Base-by-base conservation (phyloP, 306 rosid genomes). In the Vigna reflexopilosa region DNA sequence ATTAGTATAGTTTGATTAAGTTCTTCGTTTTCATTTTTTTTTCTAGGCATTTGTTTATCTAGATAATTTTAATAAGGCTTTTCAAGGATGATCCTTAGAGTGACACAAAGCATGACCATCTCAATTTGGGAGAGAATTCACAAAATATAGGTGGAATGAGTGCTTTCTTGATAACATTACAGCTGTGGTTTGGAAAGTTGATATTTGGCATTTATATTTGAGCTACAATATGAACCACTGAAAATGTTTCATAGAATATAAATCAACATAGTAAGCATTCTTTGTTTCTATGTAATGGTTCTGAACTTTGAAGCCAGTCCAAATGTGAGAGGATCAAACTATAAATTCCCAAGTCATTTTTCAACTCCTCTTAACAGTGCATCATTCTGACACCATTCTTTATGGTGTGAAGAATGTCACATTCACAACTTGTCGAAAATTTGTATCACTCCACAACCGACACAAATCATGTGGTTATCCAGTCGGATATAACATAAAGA, bases 51-150 rank as follows among this genome's bases (percentile, higher is more conserved):
- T 61, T 38, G 20, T 58, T 38, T 64, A 20, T 40, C 49, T 72
- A n/a, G n/a, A 42, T 59, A 48, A 36, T 68, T 68, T 58, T 59
- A 57, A 69, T 47, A 69, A 66, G 67, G 59, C 36, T 19, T 8
- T 32, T 54, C 58, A 40, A 24, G 66, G 24, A 51, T 36, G 13
- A 10, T 4, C 19, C 42, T 34, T 58, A 45, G n/a, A 28, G 22
- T 47, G 30, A 28, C 54, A 51, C 44, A 64, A 68, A 72, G 61
- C 80, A 55, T 73, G 84, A 73, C 80, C 80, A 67, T 6, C 50
- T 73, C 47, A 32, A 68, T 47, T 48, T 7, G 55, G 32, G 17
- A 66, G 61, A 64, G n/a, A 64, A 62, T 19, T 44, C 47, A 24
- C 64, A 62, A 42, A 51, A 7, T 64, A 5, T 52, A 52, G 67